phyloP scores from a whole-genome alignment of 768 basidiomycete species.

The Lepiota venenata region DNA sequence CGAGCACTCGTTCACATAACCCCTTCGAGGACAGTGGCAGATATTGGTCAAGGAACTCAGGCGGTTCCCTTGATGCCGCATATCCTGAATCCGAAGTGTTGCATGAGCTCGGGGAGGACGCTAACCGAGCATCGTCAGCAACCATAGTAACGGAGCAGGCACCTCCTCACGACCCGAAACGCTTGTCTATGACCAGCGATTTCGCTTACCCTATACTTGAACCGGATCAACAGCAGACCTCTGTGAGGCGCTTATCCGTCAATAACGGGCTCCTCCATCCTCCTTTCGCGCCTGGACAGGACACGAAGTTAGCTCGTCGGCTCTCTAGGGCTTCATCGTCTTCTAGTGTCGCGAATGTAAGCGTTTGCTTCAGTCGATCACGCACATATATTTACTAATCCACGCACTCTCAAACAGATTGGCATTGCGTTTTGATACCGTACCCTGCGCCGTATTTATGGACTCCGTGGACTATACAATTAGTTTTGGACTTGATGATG shows the following conservation, averaged over 20 bases:
- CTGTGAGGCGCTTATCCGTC: not conserved
- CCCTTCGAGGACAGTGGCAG: constrained; percentile 1
- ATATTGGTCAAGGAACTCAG: not conserved
- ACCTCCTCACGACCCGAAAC: not conserved
- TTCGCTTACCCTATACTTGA: constrained; percentile 5
- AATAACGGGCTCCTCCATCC: constrained; percentile 5
- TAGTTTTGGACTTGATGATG: too few relatives aligned
- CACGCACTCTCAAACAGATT: not conserved
- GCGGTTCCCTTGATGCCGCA: not conserved
- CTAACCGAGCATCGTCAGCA: not conserved
- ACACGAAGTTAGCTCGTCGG: not conserved
- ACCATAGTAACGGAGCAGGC: not conserved
- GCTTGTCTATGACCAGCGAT: constrained; percentile 1
- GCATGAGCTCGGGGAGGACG: not conserved
- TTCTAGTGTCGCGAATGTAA: constrained; percentile 3
- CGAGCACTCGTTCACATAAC: not conserved
- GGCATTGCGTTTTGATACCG: not conserved
- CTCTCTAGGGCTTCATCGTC: not conserved
- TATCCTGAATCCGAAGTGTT: constrained; percentile 1
- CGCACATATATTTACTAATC: not conserved
- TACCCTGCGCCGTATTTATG: too few relatives aligned
- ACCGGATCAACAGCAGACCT: not conserved
- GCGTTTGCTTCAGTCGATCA: not conserved
- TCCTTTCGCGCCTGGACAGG: not conserved
- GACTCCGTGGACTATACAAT: too few relatives aligned